These are phyloP conservation scores for Cladosporium halotolerans DNA, from an alignment of 2,329 filamentous ascomycete genomes.

Conservation along the genomic window DNA sequence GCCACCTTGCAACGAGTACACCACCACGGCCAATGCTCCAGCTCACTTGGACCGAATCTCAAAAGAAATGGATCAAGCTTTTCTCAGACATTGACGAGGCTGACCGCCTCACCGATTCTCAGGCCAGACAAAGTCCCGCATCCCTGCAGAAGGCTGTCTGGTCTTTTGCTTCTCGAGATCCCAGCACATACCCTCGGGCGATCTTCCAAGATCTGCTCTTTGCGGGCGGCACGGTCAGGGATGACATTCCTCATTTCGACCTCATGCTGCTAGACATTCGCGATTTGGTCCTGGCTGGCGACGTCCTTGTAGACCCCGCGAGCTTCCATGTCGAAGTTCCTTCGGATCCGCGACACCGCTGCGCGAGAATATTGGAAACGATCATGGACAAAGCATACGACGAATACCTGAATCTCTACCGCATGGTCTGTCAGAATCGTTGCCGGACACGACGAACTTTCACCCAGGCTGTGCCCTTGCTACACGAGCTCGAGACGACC, in stretches of 20 bases:
- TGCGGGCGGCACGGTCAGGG: slow-evolving; percentile 65
- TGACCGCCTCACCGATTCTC: slow-evolving; percentile 16
- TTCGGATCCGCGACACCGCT: slow-evolving; percentile 65
- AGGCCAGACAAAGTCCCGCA: slow-evolving; percentile 19
- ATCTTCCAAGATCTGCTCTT: slow-evolving; percentile 46
- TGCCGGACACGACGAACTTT: slow-evolving; percentile 86
- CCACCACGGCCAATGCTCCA: slow-evolving; percentile 86
- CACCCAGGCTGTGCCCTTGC: slow-evolving; percentile 73
- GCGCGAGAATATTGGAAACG: slow-evolving; percentile 67
- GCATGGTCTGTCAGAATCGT: slow-evolving; percentile 81
- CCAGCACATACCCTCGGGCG: slow-evolving; percentile 75
- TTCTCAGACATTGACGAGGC: slow-evolving; percentile 64
- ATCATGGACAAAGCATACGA: slow-evolving; percentile 49
- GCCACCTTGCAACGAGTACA: slow-evolving; percentile 87
- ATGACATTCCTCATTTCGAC: slow-evolving; percentile 59
- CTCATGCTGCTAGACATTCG: slow-evolving; percentile 78
- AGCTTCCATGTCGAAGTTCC: slow-evolving; percentile 73
- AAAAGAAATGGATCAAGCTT: slow-evolving; percentile 61
- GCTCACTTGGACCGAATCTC: slow-evolving; percentile 65
- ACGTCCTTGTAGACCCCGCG: slow-evolving; percentile 61
- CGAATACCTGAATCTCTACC: slow-evolving; percentile 76
- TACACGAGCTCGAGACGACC: slow-evolving; percentile 77
- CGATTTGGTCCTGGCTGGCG: slow-evolving; percentile 66
- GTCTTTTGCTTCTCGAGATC: slow-evolving; percentile 67
- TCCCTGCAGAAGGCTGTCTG: slow-evolving; percentile 40